These are phyloP conservation scores for Keithomyces neogunnii DNA, from an alignment of 2,329 filamentous ascomycete species.

Conservation along the genomic window DNA sequence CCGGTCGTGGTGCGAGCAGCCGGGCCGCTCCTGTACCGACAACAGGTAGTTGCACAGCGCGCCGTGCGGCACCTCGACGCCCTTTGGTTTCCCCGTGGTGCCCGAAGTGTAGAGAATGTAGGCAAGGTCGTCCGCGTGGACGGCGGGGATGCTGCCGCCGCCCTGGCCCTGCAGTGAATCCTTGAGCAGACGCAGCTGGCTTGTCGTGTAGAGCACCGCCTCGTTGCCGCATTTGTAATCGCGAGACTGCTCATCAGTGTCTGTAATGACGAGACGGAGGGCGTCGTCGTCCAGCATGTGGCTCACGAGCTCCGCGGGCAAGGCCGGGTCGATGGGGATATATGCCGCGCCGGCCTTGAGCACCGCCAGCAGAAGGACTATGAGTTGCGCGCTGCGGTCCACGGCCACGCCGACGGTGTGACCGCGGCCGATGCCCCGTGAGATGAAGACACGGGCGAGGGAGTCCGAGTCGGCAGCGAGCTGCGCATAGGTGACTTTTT, in stretches of 20 bases:
- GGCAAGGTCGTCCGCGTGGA: neutral
- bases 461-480: neutral
- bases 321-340: neutral
- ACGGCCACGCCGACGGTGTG: neutral
- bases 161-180: neutral
- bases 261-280: neutral
- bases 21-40: constrained; percentile 6
- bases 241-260: too few species aligned
- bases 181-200: neutral
- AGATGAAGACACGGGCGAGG: neutral
- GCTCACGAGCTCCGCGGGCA: neutral
- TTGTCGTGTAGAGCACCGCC: neutral
- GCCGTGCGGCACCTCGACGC: neutral
- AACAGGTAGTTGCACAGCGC: neutral
- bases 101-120: constrained; percentile 9
- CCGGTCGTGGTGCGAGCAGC: constrained; percentile 8
- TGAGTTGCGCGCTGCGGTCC: neutral
- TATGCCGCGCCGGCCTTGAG: neutral
- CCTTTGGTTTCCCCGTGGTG: constrained; percentile 12
- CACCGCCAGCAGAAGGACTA: neutral
- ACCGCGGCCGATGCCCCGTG: neutral
- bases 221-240: neutral
- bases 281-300: neutral
- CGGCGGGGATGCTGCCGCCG: too few species aligned
- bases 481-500: neutral